Evolutionary conservation across 495 filamentous ascomycete genomes (phyloP).

Genomic region (Penicillium malachiteum): DNA sequence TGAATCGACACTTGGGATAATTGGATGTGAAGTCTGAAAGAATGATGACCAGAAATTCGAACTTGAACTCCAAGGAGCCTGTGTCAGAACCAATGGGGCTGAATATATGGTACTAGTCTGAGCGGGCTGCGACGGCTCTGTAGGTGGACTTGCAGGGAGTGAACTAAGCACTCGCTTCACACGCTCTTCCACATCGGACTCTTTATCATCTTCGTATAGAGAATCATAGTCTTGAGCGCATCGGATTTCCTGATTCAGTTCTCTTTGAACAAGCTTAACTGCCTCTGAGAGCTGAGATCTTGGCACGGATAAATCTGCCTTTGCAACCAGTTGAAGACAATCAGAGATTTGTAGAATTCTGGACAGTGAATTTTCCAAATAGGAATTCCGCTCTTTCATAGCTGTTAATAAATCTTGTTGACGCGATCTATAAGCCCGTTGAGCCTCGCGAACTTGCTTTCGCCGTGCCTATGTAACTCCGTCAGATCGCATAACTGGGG

Average conservation of each 20-base stretch:
- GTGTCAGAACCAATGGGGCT: background rate
- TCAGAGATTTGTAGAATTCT: slow-evolving; percentile 11
- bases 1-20: background rate
- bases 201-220: background rate
- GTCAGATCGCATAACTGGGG: background rate
- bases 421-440: slow-evolving; percentile 21
- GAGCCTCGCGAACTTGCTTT: slow-evolving; percentile 20
- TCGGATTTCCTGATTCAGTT: background rate
- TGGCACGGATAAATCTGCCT: slow-evolving; percentile 3
- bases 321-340: slow-evolving; percentile 9
- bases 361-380: slow-evolving; percentile 17
- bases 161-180: background rate
- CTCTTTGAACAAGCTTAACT: slow-evolving; percentile 9
- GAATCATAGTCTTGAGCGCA: background rate
- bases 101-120: background rate
- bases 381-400: slow-evolving; percentile 15
- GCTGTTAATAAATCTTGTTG: slow-evolving; percentile 17
- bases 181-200: background rate
- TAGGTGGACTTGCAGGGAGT: too few species aligned
- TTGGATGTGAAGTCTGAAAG: background rate
- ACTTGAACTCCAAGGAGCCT: too few species aligned
- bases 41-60: background rate
- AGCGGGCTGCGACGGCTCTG: background rate
- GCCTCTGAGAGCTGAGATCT: slow-evolving; percentile 8
- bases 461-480: slow-evolving; percentile 8